Evolutionary conservation across 805 yeast species (phyloP).

Genomic region (Lipomyces yamadae): DNA sequence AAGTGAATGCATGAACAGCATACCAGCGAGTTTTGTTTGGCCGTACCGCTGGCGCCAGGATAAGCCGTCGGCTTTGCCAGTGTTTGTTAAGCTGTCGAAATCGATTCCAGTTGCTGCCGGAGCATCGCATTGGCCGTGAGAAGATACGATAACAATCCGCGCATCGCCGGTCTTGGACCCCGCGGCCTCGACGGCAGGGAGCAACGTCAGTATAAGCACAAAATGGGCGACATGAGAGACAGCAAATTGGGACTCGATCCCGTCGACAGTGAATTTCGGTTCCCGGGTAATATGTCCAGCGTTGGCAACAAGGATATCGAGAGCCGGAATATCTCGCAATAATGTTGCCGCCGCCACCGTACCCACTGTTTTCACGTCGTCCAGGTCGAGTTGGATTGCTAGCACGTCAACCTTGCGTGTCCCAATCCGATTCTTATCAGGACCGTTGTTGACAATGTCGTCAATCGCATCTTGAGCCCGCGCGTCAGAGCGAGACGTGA

Average conservation of each 20-base stretch:
- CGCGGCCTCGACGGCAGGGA: neutral
- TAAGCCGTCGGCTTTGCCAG: neutral
- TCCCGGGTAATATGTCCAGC: neutral
- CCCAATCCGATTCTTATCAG: neutral
- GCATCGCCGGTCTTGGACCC: neutral
- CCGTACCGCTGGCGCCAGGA: constrained; percentile 7
- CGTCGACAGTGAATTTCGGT: neutral
- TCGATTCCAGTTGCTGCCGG: neutral
- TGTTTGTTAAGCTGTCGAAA: neutral
- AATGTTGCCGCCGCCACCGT: neutral
- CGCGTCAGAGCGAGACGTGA: constrained; percentile 1
- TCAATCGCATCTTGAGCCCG: neutral
- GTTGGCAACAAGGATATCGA: neutral
- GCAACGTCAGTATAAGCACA: neutral
- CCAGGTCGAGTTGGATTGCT: neutral
- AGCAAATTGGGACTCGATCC: constrained; percentile 3
- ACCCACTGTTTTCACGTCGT: neutral
- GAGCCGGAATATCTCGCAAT: neutral
- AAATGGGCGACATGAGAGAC: neutral
- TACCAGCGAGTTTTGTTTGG: neutral
- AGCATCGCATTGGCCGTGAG: constrained; percentile 4
- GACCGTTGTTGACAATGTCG: neutral
- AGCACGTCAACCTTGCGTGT: neutral
- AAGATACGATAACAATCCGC: constrained; percentile 3
- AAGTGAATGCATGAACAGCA: constrained; percentile 6